Percentiles rank a stretch among this genome's conserved stretches.
Evolutionary conservation across 129 eudicot genomes (phyloP).

Genomic region (Pseudognaphalium luteoalbum): DNA sequence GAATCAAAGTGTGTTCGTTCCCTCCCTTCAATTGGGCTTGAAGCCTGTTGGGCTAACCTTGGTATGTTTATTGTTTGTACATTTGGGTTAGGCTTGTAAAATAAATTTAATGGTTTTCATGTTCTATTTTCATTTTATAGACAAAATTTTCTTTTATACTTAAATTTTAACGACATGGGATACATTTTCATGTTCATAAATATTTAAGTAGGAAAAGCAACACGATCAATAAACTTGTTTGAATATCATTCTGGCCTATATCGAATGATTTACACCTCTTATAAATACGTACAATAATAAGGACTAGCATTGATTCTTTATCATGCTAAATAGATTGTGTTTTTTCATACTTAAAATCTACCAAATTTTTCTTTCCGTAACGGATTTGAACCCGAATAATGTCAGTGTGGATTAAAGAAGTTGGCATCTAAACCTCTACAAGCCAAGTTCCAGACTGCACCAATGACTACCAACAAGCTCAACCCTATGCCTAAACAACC

Average conservation of each 20-base stretch:
- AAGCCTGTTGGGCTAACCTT: too few relatives aligned
- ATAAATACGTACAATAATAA: too few relatives aligned
- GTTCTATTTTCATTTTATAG: too few relatives aligned
- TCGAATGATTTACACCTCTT: not conserved
- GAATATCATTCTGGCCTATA: not conserved
- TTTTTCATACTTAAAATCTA: not conserved
- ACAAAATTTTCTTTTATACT: too few relatives aligned
- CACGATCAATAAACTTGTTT: not conserved
- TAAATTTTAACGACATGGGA: too few relatives aligned
- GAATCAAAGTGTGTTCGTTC: too few relatives aligned
- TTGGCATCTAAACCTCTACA: slow-evolving; percentile 53
- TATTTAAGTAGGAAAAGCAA: too few relatives aligned
- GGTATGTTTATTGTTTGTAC: too few relatives aligned
- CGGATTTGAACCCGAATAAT: not conserved
- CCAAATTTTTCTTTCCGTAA: not conserved
- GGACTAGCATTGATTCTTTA: not conserved
- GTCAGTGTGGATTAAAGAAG: slow-evolving; percentile 54
- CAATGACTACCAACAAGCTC: slow-evolving; percentile 28
- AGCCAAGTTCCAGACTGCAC: slow-evolving; percentile 45
- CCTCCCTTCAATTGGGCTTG: too few relatives aligned
- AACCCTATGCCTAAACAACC: slow-evolving; percentile 46
- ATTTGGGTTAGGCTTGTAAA: too few relatives aligned
- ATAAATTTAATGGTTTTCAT: too few relatives aligned
- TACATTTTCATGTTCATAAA: too few relatives aligned
- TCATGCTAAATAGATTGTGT: not conserved